Evolutionary conservation across 2,329 filamentous ascomycete species (phyloP).

Genomic region (Sarocladiaceae sp.): DNA sequence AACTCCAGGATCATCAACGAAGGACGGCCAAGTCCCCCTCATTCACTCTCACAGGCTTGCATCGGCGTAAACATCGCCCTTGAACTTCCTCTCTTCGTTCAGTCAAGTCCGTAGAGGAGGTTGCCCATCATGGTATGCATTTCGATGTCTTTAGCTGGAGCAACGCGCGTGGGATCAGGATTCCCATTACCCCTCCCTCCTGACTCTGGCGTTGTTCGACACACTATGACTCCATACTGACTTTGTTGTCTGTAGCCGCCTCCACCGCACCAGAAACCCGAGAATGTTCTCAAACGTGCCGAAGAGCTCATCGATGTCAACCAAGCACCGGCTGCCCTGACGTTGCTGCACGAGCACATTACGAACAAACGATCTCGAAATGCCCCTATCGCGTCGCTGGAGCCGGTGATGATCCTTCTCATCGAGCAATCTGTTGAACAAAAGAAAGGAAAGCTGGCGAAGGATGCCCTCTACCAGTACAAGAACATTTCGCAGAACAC

Average conservation of each 20-base stretch:
- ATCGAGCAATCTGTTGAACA: conserved; percentile 96
- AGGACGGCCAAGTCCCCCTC: conserved; percentile 7
- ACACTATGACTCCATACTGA: background rate
- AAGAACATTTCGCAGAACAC: conserved; percentile 99
- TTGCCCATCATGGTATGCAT: conserved; percentile 48
- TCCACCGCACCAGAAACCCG: conserved; percentile 93
- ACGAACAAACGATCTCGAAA: conserved; percentile 97
- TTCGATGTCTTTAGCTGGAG: background rate
- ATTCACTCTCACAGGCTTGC: conserved; percentile 31
- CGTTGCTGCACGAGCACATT: conserved; percentile 97
- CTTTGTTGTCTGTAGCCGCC: conserved; percentile 61
- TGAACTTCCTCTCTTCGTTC: conserved; percentile 32
- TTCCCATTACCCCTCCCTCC: conserved; percentile 24
- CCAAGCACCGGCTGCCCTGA: conserved; percentile 87
- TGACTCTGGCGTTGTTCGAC: conserved; percentile 9
- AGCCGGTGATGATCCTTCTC: conserved; percentile 97
- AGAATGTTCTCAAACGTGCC: conserved; percentile 98
- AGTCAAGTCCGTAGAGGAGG: conserved; percentile 39
- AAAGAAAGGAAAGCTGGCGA: conserved; percentile 96
- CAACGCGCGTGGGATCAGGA: conserved; percentile 15
- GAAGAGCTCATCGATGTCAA: conserved; percentile 98
- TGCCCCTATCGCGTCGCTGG: conserved; percentile 90
- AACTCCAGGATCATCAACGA: conserved; percentile 9
- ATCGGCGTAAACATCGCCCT: conserved; percentile 32
- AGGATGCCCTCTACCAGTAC: conserved; percentile 98